Evolutionary conservation across 768 basidiomycete species (phyloP), one percentile per base, ranked within the genome.

Genomic region (Baorangia bicolor): DNA sequence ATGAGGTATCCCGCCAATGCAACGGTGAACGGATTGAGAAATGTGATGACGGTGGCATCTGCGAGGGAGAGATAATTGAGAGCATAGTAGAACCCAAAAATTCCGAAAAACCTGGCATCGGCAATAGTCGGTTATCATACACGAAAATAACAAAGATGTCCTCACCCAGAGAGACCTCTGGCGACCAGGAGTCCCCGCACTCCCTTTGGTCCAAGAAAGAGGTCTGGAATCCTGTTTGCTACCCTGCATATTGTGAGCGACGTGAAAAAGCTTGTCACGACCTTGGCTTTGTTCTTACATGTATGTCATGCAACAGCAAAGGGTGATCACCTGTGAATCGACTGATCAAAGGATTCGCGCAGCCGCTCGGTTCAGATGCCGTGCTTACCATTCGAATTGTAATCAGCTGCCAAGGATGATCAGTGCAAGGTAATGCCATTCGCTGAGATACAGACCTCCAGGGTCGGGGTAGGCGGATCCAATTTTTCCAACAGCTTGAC

Each of bases 31-130:
- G 93, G 93, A 1, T 80, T 69, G 5, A 94, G 74, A 73, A 93
- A 94, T 0, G 85, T 84, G 44, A 96, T 73, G 5, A 89, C 87
- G 0, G 84, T 86, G 0, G 89, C 83, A 66, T 94, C 92, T 2
- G 88, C 87, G 0, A 94, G 75, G 0, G 88, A 87, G 4, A 94
- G 78, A 69, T 87, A 90, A 68, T 84, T 78, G 12, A 92, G 73
- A 1, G 88, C 83, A 63, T 82, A 87, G 67, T 88, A 89, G n/a
- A 82, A 73, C 16, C 85, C 83, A 53, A 82, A 83, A 7, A 92
- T 70, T 5, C 86, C 87, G 49, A 90, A 79, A 68, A 92, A 95
- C 87, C 90, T 58, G 43, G 35, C 2, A 20, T 34, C 27, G 31
- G 39, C 4, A 25, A 43, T 2, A 5, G 41, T 51, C 10, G n/a